Percentiles rank a stretch among this genome's conserved stretches.
Conservation (phyloP, 2,329 filamentous ascomycete genomes). For the Xylariaceae sp. region DNA sequence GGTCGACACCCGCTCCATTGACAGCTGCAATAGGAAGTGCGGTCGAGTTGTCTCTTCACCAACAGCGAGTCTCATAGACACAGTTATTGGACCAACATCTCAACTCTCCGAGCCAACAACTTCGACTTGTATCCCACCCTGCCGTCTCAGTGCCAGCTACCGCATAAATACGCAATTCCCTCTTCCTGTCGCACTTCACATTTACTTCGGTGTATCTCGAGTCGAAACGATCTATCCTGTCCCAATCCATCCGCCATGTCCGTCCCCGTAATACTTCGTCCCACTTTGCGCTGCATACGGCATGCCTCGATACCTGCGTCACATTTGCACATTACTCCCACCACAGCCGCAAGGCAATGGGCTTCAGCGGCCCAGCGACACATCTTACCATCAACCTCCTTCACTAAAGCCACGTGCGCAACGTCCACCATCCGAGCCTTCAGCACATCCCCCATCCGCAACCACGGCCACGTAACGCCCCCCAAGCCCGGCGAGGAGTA, state of each 20-base stretch:
- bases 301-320: neutral
- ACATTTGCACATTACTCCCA: conserved; percentile 5
- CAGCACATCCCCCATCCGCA: conserved; percentile 57
- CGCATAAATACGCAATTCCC: neutral
- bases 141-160: neutral
- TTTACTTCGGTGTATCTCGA: too few relatives aligned
- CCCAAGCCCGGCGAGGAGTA: conserved; percentile 93
- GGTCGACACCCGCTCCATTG: too few relatives aligned
- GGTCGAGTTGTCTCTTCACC: neutral
- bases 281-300: conserved; percentile 8
- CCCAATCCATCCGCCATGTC: conserved; percentile 6
- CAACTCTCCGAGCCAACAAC: neutral
- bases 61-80: too few relatives aligned
- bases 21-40: too few relatives aligned
- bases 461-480: conserved; percentile 77
- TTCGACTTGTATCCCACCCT: neutral
- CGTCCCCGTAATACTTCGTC: conserved; percentile 2
- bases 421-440: conserved; percentile 51
- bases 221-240: neutral
- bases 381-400: conserved; percentile 3
- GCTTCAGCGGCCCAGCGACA: neutral
- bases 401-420: conserved; percentile 4
- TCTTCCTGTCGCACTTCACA: neutral
- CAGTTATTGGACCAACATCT: neutral
- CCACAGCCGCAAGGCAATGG: conserved; percentile 1